Evolutionary conservation across 345 rosid species (phyloP), one percentile per base, ranked within the genome.

Genomic region (Mercurialis annua): DNA sequence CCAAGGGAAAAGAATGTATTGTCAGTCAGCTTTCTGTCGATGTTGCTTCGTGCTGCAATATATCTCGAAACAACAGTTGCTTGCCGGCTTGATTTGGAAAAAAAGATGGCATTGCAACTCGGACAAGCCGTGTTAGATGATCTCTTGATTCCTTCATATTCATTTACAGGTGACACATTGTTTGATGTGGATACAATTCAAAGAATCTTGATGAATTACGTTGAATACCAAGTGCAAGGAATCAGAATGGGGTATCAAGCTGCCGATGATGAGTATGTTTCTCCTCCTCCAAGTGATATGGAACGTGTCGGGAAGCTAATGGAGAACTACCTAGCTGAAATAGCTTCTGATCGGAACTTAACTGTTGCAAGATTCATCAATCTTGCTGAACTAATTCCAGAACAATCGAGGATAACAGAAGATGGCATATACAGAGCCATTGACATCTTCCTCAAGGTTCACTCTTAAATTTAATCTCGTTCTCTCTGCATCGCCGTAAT

Each of bases 401-500:
- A 89, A 78, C 89, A 87, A 76, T 78, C 92, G 4, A 85, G 92
- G 73, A 51, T 83, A 56, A 86, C 90, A 34, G 97, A 93, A 75
- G 98, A 93, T 77, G 98, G 97, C 0, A 86, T 90, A 70, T 90
- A 93, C 59, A 77, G 96, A 80, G 87, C 97, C 68, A 80, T 89
- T 6, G 97, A 94, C 67, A 90, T 94, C 77, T 94, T 81, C 81
- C 88, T 93, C 55, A 93, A 93, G 98, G 98, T 90, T 66, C 44
- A 48, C n/a, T 63, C 48, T 65, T 40, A 33, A 20, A n/a, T 49
- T 12, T 16, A 50, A 34, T 60, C 46, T 44, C 51, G n/a, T n/a
- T 49, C 40, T 59, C 23, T 60, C 36, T 63, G 15, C 30, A 2
- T 17, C 23, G 48, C 47, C 59, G 12, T 7, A 52, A 55, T 54